Base-by-base conservation (phyloP, 2,329 filamentous ascomycete species). In the Apiospora saccharicola region DNA sequence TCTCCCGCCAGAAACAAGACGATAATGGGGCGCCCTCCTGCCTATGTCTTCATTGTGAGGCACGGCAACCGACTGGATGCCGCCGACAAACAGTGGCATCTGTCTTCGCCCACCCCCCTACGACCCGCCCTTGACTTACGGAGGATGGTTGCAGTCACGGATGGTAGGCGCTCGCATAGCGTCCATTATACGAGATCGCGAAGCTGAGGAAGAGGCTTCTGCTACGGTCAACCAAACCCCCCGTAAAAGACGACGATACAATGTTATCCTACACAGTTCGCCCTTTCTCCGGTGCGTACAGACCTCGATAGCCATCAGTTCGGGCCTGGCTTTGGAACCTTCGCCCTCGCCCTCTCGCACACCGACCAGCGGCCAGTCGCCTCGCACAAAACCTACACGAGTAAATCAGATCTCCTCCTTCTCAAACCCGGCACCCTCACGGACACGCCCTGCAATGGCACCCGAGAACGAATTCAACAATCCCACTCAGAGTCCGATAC, bases 41-140 rank as follows among this genome's bases (percentile, higher is more conserved):
- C 85, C 77, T 86, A 86, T 71, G 81, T 87, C 73, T 87, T 87
- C 73, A 84, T 87, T 75, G 85, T 87, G 75, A 84, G 96, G 83
- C 96, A 99, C 83, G 96, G 96, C 79, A 94, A 95, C 78, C 93
- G 96, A 76, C 92, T 99, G 72, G 96, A 99, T 82, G 94, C 94
- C 71, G 95, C 95, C 74, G 95, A 99, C 86, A 95, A 95, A 81
- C 91, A 94, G 82, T 99, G 96, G 96, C 94, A 98, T 82, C 88
- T 98, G 71, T 93, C 93, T 43, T 98, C 96, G 7, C 93, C 95
- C 1, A 95, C 94, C 7, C 7, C 96, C 96, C 1, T 99, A 98
- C 86, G 96, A 99, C 76, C 94, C 96, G 76, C 96, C 96, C 69
- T 87, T 99, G 72, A 98, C 95, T 3, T 98, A 98, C 80, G 94